phyloP scores from a whole-genome alignment of 163 green algal genomes.

The Volvox carteri region DNA sequence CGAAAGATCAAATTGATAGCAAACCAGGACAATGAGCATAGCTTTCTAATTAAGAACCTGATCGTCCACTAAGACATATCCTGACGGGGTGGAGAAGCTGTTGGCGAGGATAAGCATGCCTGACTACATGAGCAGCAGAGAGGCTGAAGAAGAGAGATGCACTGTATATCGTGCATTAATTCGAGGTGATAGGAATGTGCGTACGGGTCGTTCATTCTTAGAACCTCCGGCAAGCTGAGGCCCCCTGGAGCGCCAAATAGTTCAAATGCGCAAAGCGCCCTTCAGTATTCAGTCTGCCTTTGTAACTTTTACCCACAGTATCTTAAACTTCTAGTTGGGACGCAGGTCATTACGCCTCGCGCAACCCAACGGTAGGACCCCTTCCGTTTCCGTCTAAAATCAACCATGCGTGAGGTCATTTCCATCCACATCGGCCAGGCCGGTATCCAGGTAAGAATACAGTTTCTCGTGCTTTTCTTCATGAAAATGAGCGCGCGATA shows the following conservation, averaged over 20 bases:
- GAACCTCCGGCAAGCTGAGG: not conserved
- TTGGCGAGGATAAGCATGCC: too few relatives aligned
- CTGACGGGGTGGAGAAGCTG: too few relatives aligned
- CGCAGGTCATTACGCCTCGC: constrained; percentile 53
- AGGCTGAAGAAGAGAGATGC: too few relatives aligned
- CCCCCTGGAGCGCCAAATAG: not conserved
- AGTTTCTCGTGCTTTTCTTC: not conserved
- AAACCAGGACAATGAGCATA: too few relatives aligned
- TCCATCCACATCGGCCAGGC: constrained; percentile 95
- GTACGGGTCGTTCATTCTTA: not conserved
- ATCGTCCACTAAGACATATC: too few relatives aligned
- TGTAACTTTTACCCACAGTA: not conserved
- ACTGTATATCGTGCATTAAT: too few relatives aligned
- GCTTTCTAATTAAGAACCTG: too few relatives aligned
- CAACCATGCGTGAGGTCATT: constrained; percentile 95
- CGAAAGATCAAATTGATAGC: too few relatives aligned
- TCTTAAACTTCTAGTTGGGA: constrained; percentile 9
- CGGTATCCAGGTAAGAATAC: constrained; percentile 57
- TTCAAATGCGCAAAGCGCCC: not conserved
- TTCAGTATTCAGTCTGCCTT: not conserved
- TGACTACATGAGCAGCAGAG: too few relatives aligned
- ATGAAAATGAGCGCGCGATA: too few relatives aligned
- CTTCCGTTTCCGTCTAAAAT: not conserved
- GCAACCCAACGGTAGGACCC: constrained; percentile 25
- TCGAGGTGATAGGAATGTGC: too few relatives aligned